phyloP scores from a whole-genome alignment of 768 basidiomycete genomes.

The Russula virescens region DNA sequence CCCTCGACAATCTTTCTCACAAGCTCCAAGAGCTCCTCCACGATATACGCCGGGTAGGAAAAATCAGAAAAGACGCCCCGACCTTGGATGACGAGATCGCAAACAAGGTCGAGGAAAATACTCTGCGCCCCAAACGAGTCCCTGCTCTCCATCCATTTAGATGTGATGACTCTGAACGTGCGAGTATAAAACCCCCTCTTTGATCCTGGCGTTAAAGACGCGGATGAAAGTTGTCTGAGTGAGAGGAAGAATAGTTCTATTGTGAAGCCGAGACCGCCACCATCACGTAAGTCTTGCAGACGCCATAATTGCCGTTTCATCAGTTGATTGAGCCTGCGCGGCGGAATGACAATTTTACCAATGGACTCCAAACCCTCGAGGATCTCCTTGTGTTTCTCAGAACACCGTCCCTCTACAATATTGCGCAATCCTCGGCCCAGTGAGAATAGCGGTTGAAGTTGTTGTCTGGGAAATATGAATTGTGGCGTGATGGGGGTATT shows the following conservation, averaged over 20 bases:
- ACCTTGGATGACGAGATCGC: slow-evolving; percentile 2
- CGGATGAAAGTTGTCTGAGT: background rate
- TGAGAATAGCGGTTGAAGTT: background rate
- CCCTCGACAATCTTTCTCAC: background rate
- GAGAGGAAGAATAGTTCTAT: slow-evolving; percentile 12
- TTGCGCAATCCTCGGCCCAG: background rate
- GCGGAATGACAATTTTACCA: background rate
- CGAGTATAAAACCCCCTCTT: background rate
- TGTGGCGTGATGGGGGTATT: background rate
- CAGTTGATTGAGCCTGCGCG: background rate
- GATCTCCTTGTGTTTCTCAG: background rate
- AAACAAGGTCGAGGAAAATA: slow-evolving; percentile 2
- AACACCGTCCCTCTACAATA: background rate
- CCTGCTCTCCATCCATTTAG: background rate
- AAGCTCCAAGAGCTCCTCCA: background rate
- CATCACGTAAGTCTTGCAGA: slow-evolving; percentile 6
- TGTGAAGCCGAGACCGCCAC: slow-evolving; percentile 1
- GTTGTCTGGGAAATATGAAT: background rate
- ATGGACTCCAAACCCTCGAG: background rate
- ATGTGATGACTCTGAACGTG: background rate
- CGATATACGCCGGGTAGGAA: background rate
- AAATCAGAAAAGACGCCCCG: slow-evolving; percentile 7
- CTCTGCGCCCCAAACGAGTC: background rate
- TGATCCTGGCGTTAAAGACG: background rate
- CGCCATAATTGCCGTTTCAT: slow-evolving; percentile 9